Evolutionary conservation across 2,329 filamentous ascomycete genomes (phyloP), one percentile per base, ranked within the genome.

Genomic region (Aureobasidium pullulans): DNA sequence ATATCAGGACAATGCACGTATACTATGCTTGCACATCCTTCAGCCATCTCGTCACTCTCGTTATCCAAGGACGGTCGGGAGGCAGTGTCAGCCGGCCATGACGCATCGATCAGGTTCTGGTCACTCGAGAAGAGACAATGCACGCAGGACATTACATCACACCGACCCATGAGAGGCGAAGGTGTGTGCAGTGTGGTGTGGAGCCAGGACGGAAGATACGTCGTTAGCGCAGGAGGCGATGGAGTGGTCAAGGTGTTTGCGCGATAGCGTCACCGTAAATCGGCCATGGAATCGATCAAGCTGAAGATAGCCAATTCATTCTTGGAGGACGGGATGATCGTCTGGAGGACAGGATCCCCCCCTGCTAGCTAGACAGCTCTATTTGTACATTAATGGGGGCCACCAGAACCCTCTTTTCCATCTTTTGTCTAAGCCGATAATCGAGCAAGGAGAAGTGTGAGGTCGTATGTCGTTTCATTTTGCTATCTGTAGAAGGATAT

Each of bases 71-170:
- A 97, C 69, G 92, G 93, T 47, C 86, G 88, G 61, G 94, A 99
- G 77, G 86, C 96, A 10, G 93, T 99, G 50, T 96, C 91, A 47
- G 94, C 91, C 1, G 94, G 94, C 23, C 94, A 99, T 72, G 94
- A 99, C 71, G 93, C 93, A 57, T 94, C 89, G 60, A 84, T 99
- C 60, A 87, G 94, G 31, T 96, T 99, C 81, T 99, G 94, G 94
- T 92, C 89, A 32, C 81, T 99, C 23, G 94, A 99, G 73, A 99
- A 96, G 78, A 85, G 94, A 53, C 88, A 87, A 47, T 99, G 94
- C 76, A 94, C 89, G 4, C 94, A 99, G 73, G 94, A 97, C 72
- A 90, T 99, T 67, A 95, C 91, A 2, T 90, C 85, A 62, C 92
- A 97, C 74, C 85, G 94, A 42, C 83, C 95, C 64, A 96, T 97